Conservation (phyloP, 371 early-diverging fungal genomes). For the Capillidium rhysosporum region DNA sequence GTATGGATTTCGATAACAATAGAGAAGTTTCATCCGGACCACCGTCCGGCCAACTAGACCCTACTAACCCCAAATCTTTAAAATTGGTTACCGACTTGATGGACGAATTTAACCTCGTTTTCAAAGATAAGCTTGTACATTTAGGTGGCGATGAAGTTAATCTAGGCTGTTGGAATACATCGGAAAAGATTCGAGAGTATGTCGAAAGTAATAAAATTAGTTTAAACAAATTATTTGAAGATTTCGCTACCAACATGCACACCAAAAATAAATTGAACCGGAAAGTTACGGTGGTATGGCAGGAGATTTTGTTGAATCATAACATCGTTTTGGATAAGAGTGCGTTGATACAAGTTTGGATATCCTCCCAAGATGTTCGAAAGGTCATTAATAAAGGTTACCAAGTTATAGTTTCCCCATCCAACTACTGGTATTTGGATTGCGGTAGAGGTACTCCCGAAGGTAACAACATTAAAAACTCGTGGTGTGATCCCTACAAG, state of each 20-base stretch:
- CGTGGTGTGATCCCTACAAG: constrained; percentile 67
- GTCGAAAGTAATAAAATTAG: not conserved
- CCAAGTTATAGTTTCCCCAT: constrained; percentile 25
- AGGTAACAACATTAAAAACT: constrained; percentile 20
- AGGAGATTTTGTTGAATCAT: constrained; percentile 28
- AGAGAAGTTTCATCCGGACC: constrained; percentile 31
- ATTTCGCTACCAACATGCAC: not conserved
- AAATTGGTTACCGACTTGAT: constrained; percentile 34
- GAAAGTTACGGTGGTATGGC: constrained; percentile 29
- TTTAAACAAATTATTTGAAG: not conserved
- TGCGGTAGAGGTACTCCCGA: constrained; percentile 40
- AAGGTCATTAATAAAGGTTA: constrained; percentile 26
- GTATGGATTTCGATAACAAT: constrained; percentile 17
- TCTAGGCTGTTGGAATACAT: constrained; percentile 31
- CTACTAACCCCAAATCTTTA: constrained; percentile 27
- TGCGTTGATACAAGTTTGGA: constrained; percentile 24
- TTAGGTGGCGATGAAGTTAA: constrained; percentile 62
- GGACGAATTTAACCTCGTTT: constrained; percentile 29
- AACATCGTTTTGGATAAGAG: constrained; percentile 8
- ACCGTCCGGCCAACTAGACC: constrained; percentile 53
- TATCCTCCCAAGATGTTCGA: constrained; percentile 17
- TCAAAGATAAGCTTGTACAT: constrained; percentile 48
- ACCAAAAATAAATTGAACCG: constrained; percentile 3
- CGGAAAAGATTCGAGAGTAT: not conserved
- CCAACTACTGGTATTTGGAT: constrained; percentile 43